A percentile compares a stretch with the other conserved stretches of the same genome.
phyloP scores from a whole-genome alignment of 306 rosid genomes.

The Glycine tomentella region DNA sequence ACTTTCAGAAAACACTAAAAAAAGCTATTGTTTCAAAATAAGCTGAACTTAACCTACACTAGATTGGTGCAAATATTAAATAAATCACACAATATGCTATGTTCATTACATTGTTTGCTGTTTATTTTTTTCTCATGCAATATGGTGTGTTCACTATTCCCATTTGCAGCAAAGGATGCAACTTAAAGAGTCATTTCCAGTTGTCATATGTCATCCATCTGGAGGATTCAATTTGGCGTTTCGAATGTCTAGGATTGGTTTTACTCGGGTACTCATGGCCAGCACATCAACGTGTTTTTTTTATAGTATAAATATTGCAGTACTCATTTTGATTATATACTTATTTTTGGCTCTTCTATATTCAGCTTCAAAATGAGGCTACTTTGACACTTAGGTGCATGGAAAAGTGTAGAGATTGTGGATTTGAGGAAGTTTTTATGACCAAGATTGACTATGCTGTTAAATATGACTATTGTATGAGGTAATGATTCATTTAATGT shows the following conservation, averaged over 20 bases:
- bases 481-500: conserved; percentile 58
- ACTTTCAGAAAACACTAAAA: not conserved
- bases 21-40: not conserved
- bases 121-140: not conserved
- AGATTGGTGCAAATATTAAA: conserved; percentile 6
- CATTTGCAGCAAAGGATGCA: conserved; percentile 73
- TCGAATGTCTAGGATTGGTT: conserved; percentile 70
- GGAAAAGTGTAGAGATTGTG: conserved; percentile 77
- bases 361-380: conserved; percentile 88
- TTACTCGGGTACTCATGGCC: conserved; percentile 64
- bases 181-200: conserved; percentile 74
- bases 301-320: not conserved
- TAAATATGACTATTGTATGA: conserved; percentile 81
- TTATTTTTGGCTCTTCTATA: conserved; percentile 20
- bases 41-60: not conserved
- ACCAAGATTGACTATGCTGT: conserved; percentile 80
- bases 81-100: conserved; percentile 11
- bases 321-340: conserved; percentile 20
- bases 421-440: conserved; percentile 90
- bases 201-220: conserved; percentile 67
- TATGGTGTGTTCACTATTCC: conserved; percentile 33
- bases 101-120: conserved; percentile 15
- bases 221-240: conserved; percentile 78
- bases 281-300: conserved; percentile 30
- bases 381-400: conserved; percentile 71